Evolutionary conservation across 768 basidiomycete species (phyloP).

Genomic region (Mycena kentingensis): DNA sequence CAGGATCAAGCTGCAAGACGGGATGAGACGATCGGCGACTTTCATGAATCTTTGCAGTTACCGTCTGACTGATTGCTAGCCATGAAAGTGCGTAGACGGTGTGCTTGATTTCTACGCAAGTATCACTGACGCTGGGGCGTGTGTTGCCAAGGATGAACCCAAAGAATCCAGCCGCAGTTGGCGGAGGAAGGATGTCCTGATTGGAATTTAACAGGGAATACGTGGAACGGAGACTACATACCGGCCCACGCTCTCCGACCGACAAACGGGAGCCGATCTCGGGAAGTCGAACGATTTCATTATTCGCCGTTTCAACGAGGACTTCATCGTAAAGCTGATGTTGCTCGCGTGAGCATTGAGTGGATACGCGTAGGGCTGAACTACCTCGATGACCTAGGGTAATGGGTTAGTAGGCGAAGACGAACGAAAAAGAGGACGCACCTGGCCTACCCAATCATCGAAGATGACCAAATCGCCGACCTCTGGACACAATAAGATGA

Average conservation of each 20-base stretch:
- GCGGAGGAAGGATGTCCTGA: slow-evolving; percentile 69
- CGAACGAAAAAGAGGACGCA: slow-evolving; percentile 35
- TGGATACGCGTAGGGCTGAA: slow-evolving; percentile 9
- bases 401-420: slow-evolving; percentile 15
- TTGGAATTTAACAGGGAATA: slow-evolving; percentile 5
- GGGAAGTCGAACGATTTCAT: slow-evolving; percentile 68
- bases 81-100: slow-evolving; percentile 81
- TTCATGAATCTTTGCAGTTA: slow-evolving; percentile 28
- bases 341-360: slow-evolving; percentile 14
- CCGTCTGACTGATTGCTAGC: slow-evolving; percentile 87
- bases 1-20: slow-evolving; percentile 55
- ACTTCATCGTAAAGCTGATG: slow-evolving; percentile 82
- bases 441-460: slow-evolving; percentile 90
- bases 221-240: slow-evolving; percentile 37
- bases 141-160: slow-evolving; percentile 47
- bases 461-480: slow-evolving; percentile 81
- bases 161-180: slow-evolving; percentile 45
- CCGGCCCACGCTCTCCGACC: slow-evolving; percentile 76
- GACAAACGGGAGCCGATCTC: slow-evolving; percentile 76
- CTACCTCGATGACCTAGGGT: slow-evolving; percentile 77
- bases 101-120: slow-evolving; percentile 72
- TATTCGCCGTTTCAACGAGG: slow-evolving; percentile 65
- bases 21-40: slow-evolving; percentile 10
- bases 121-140: slow-evolving; percentile 50
- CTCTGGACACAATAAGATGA: too few relatives aligned